Percentiles rank a stretch among this genome's conserved stretches.
Evolutionary conservation across 2,329 filamentous ascomycete genomes (phyloP).

Genomic region (Trichoderma sp.): DNA sequence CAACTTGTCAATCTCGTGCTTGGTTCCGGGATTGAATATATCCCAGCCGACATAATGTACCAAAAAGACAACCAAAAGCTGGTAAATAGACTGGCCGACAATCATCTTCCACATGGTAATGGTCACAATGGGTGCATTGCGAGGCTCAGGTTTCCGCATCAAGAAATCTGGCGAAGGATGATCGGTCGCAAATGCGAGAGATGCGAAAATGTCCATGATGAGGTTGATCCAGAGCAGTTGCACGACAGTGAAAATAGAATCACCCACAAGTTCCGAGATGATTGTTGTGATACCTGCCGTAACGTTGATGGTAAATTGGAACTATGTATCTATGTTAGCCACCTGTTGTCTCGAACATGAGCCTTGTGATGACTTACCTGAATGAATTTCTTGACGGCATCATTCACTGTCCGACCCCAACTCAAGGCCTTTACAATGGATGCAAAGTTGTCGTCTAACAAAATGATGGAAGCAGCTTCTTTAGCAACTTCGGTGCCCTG

Average conservation of each 20-base stretch:
- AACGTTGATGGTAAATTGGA: constrained; percentile 67
- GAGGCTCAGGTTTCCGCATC: constrained; percentile 67
- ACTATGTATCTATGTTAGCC: constrained; percentile 30
- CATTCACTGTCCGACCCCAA: constrained; percentile 62
- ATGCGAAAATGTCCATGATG: constrained; percentile 68
- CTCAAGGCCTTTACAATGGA: constrained; percentile 61
- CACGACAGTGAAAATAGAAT: constrained; percentile 57
- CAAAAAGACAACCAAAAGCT: constrained; percentile 59
- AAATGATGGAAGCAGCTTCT: constrained; percentile 63
- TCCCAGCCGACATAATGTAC: constrained; percentile 59
- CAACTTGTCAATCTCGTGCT: constrained; percentile 35
- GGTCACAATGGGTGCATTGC: constrained; percentile 70
- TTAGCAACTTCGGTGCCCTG: constrained; percentile 65
- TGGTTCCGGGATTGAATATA: constrained; percentile 52
- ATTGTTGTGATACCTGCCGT: constrained; percentile 64
- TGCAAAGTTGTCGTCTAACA: constrained; percentile 64
- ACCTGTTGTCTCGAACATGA: no score
- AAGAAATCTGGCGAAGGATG: constrained; percentile 56
- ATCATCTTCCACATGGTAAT: constrained; percentile 90
- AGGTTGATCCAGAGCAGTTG: constrained; percentile 67
- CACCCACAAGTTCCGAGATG: constrained; percentile 57
- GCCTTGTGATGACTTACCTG: constrained; percentile 39
- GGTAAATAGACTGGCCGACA: constrained; percentile 74
- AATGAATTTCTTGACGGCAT: constrained; percentile 62
- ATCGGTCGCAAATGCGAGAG: constrained; percentile 62